Percentiles rank a stretch among this genome's conserved stretches.
phyloP scores from a whole-genome alignment of 2,329 filamentous ascomycete genomes.

The Dactylellina cionopaga region DNA sequence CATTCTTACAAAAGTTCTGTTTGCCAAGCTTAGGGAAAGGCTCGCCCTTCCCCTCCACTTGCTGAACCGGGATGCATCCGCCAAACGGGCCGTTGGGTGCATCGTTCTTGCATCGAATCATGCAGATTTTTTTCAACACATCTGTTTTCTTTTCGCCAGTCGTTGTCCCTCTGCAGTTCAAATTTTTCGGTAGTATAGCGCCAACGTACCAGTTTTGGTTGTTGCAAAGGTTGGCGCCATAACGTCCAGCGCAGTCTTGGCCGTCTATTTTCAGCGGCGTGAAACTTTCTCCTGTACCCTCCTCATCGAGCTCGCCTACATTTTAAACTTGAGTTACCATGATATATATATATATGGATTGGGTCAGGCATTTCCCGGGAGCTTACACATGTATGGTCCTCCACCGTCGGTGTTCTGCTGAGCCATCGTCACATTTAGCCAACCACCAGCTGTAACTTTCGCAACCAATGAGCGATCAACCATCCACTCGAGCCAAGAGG shows the following conservation, averaged over 20 bases:
- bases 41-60: background rate
- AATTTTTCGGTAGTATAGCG: constrained; percentile 3
- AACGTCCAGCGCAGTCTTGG: background rate
- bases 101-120: constrained; percentile 7
- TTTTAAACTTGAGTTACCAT: no score
- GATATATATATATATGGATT: background rate
- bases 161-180: constrained; percentile 7
- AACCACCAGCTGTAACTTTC: constrained; percentile 22
- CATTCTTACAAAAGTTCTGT: constrained; percentile 31
- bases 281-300: constrained; percentile 6
- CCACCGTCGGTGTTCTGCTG: constrained; percentile 28
- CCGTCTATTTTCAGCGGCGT: background rate
- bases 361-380: background rate
- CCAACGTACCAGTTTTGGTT: constrained; percentile 16
- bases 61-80: background rate
- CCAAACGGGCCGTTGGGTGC: constrained; percentile 1
- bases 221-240: constrained; percentile 16
- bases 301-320: constrained; percentile 19
- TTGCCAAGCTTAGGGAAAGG: constrained; percentile 10
- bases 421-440: constrained; percentile 27
- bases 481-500: constrained; percentile 15
- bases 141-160: constrained; percentile 3
- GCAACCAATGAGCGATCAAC: background rate
- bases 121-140: constrained; percentile 1
- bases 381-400: constrained; percentile 10